phyloP scores from a whole-genome alignment of 768 basidiomycete genomes.

The Boletus reticuloceps region DNA sequence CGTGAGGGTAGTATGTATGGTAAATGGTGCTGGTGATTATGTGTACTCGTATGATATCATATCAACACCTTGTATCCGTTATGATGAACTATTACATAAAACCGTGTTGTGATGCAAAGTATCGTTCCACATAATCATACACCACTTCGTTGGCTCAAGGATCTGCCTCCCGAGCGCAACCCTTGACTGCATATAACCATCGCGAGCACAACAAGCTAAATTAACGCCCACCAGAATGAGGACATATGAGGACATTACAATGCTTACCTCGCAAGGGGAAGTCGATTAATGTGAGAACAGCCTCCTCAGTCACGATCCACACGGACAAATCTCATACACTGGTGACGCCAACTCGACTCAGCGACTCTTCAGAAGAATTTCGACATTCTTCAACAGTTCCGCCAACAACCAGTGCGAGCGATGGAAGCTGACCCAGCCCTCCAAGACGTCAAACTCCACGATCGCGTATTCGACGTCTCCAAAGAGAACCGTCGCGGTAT shows the following conservation, averaged over 20 bases:
- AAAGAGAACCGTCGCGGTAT: constrained; percentile 68
- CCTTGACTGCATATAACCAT: too few species aligned
- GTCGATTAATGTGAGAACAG: constrained; percentile 76
- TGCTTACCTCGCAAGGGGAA: constrained; percentile 82
- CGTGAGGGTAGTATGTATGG: too few species aligned
- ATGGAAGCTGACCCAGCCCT: constrained; percentile 88
- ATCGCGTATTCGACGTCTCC: constrained; percentile 57
- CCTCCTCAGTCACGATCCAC: constrained; percentile 60
- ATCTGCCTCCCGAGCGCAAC: too few species aligned
- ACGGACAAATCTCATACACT: constrained; percentile 62
- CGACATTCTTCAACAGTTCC: constrained; percentile 83
- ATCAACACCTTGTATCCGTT: too few species aligned
- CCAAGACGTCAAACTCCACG: constrained; percentile 74
- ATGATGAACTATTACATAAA: too few species aligned
- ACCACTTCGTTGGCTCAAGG: too few species aligned
- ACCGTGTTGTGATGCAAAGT: too few species aligned
- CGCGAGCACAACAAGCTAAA: constrained; percentile 54
- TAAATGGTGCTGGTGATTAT: too few species aligned
- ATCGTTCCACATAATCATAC: too few species aligned
- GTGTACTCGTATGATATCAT: too few species aligned
- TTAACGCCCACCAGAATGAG: background rate
- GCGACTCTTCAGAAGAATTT: constrained; percentile 54
- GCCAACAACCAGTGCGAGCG: constrained; percentile 92
- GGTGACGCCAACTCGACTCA: constrained; percentile 50
- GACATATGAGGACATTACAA: background rate